Evolutionary conservation across 2,329 filamentous ascomycete species (phyloP).

Genomic region (Apiospora marii): DNA sequence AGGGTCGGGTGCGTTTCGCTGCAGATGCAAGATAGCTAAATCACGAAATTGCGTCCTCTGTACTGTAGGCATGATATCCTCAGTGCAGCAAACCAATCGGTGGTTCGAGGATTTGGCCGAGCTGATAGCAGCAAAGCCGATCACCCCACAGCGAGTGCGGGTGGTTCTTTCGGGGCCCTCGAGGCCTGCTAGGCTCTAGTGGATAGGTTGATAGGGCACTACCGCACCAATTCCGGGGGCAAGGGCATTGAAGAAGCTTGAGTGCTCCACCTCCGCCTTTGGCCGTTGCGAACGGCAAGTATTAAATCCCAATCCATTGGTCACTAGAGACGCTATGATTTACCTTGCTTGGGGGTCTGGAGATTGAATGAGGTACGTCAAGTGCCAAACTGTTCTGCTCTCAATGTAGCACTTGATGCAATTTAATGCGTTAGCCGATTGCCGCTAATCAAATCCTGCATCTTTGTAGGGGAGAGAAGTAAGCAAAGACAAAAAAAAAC

Average conservation of each 20-base stretch:
- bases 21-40: background rate
- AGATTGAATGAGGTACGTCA: background rate
- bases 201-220: slow-evolving; percentile 2
- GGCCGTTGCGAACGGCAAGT: background rate
- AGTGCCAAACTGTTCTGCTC: background rate
- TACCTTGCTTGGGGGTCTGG: background rate
- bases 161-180: background rate
- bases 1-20: background rate
- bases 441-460: background rate
- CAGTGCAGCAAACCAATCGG: background rate
- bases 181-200: background rate
- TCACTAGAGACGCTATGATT: background rate
- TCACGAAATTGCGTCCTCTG: background rate
- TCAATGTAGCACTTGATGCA: background rate
- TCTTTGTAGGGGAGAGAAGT: background rate
- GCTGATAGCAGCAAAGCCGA: background rate
- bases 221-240: slow-evolving; percentile 1
- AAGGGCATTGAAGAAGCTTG: background rate
- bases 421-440: background rate
- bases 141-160: slow-evolving; percentile 3
- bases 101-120: background rate
- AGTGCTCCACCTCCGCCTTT: slow-evolving; percentile 18
- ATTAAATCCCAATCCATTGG: background rate
- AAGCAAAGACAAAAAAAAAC: background rate
- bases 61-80: background rate